Base-by-base conservation (phyloP, 257 asterid genomes). In the Scutellaria galericulata region DNA sequence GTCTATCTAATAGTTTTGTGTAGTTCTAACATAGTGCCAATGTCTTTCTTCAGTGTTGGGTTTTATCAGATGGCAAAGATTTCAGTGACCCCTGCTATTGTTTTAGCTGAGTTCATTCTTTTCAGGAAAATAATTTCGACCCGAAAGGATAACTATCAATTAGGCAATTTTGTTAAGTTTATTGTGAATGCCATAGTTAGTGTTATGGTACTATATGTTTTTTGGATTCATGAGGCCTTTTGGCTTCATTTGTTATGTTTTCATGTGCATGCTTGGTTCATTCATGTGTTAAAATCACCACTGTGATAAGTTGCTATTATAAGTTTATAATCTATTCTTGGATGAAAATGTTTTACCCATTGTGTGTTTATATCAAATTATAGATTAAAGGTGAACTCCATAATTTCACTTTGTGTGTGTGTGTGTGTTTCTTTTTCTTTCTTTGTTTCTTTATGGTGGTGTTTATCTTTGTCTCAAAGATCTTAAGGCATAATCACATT, bases 61-160 rank as follows among this genome's bases (percentile, higher is more conserved):
- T 95, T 95, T 83, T 95, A 95, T 79, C 99, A 95, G 93, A 95
- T 95, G 98, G 98, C 99, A 59, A 95, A 95, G 85, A 92, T 95
- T 71, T 96, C 99, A 66, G 99, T 95, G 66, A 92, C 99, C 15
- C 98, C 98, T 1, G 98, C 97, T 37, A 92, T 95, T 65, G 97
- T 95, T 70, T 80, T 92, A 71, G 90, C 98, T 51, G 98, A 92
- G 79, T 95, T 95, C 68, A 60, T 90, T 70, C 77, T 88, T 72
- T 88, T 95, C 76, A 75, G 78, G 83, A 95, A 92, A 79, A 86
- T 63, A 73, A 88, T 90, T 75, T 85, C 96, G 9, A 72, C 75
- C 60, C 66, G 13, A 76, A 95, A 92, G 99, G 99, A 1, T 95
- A 82, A 71, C 65, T 9, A 51, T 50, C 71, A 72, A 22, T 44